Evolutionary conservation across 1,139 yeast genomes (phyloP).

Genomic region (Candida gigantensis): DNA sequence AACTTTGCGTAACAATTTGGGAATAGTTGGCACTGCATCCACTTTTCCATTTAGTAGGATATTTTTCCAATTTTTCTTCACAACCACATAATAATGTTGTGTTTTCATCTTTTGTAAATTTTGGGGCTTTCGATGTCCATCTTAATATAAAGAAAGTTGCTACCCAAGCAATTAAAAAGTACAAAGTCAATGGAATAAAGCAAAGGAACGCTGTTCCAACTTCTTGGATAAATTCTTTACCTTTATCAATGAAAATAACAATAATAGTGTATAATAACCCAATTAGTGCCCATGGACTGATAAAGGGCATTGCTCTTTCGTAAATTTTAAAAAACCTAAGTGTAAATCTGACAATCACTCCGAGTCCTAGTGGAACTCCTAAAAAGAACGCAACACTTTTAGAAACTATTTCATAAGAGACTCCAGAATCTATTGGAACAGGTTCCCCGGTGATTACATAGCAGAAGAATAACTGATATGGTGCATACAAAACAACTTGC

Average conservation of each 20-base stretch:
- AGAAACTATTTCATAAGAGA: slow-evolving; percentile 46
- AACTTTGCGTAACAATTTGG: slow-evolving; percentile 50
- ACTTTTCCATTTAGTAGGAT: slow-evolving; percentile 19
- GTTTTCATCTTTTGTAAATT: slow-evolving; percentile 7
- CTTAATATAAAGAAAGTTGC: slow-evolving; percentile 44
- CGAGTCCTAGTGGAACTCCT: slow-evolving; percentile 55
- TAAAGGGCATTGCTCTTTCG: slow-evolving; percentile 33
- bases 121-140: slow-evolving; percentile 20
- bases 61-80: slow-evolving; percentile 22
- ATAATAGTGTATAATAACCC: slow-evolving; percentile 56
- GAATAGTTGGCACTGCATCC: slow-evolving; percentile 43
- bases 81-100: slow-evolving; percentile 36
- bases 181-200: slow-evolving; percentile 50
- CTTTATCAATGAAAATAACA: slow-evolving; percentile 55
- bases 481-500: slow-evolving; percentile 58
- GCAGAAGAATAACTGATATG: slow-evolving; percentile 50
- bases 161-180: slow-evolving; percentile 50
- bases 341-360: slow-evolving; percentile 41
- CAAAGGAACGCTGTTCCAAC: slow-evolving; percentile 54
- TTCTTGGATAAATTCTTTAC: slow-evolving; percentile 49
- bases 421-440: slow-evolving; percentile 15
- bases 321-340: slow-evolving; percentile 27
- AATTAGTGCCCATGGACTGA: slow-evolving; percentile 52
- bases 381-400: slow-evolving; percentile 54
- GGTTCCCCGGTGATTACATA: slow-evolving; percentile 33